Evolutionary conservation across 2,329 filamentous ascomycete species (phyloP), one percentile per base, ranked within the genome.

Genomic region (Incumbomyces delicatus): DNA sequence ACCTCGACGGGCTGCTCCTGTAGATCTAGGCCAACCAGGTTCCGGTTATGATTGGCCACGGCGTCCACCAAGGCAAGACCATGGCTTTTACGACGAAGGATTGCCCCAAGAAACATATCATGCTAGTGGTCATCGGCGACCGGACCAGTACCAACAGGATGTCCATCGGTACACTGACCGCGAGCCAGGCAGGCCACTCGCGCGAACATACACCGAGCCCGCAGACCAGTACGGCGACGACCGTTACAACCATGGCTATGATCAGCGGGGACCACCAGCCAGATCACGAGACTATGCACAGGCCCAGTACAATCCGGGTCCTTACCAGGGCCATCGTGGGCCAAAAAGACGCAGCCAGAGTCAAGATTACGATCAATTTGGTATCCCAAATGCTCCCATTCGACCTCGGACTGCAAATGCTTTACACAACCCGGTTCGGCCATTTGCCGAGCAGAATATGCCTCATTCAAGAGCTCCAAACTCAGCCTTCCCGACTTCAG

Each of bases 351-450:
- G 46, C 30, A 48, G 48, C 7, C 49, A 27, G n/a, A 37, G 52
- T 18, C 40, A 41, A 16, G 48, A 49, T 17, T 54, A 42, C 20
- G 44, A 52, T 20, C 52, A 56, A 42, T 58, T 58, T 51, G 54
- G 38, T 20, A 50, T 49, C 40, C 43, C 53, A 3, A 38, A 34
- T n/a, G 42, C 36, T 20, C 51, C 35, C 20, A 5, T 27, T 27
- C 44, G 49, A 48, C 46, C 41, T 27, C 39, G 47, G 43, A 47
- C 49, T 20, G 50, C 53, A 46, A 47, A 48, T 18, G 45, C 53
- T 13, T 39, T 31, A 13, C 48, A 20, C 31, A 46, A 41, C 6
- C 47, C 41, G 17, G 46, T 41, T 34, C 51, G 53, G 32, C 52
- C 46, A 37, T 49, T 49, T 29, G 44, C 35, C 36, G 46, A 50